Conservation (phyloP, 768 basidiomycete genomes). For the Suillus americanus region DNA sequence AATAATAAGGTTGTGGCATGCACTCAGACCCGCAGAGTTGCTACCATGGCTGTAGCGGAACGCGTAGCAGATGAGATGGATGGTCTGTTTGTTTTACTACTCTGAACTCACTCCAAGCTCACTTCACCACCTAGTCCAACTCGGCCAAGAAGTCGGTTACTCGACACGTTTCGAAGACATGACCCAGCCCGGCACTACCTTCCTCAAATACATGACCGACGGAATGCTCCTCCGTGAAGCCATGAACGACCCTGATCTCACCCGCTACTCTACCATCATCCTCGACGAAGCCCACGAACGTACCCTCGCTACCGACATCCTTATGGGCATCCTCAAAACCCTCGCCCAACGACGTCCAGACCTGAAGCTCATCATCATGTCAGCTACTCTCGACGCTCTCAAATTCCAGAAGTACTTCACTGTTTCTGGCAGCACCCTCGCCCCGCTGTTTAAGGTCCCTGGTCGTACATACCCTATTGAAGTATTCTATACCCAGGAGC, state of each 20-base stretch:
- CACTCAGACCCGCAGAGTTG: constrained; percentile 93
- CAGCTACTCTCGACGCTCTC: constrained; percentile 93
- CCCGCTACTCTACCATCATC: constrained; percentile 94
- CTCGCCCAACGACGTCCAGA: constrained; percentile 80
- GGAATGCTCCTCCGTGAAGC: constrained; percentile 97
- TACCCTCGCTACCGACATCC: constrained; percentile 94
- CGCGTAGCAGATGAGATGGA: constrained; percentile 99
- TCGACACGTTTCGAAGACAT: constrained; percentile 95
- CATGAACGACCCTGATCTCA: constrained; percentile 93
- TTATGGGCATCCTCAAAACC: constrained; percentile 93
- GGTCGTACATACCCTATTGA: constrained; percentile 95
- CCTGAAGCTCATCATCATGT: constrained; percentile 98
- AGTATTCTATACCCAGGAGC: constrained; percentile 90
- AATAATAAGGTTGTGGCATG: constrained; percentile 92
- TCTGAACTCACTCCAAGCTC: not conserved
- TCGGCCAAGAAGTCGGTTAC: constrained; percentile 95
- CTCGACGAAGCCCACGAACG: constrained; percentile 99
- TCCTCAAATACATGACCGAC: constrained; percentile 99
- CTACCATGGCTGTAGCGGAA: constrained; percentile 96
- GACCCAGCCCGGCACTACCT: constrained; percentile 82
- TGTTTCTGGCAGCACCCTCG: constrained; percentile 41
- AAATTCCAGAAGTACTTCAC: constrained; percentile 97
- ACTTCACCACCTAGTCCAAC: constrained; percentile 55
- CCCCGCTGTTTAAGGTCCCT: constrained; percentile 86
- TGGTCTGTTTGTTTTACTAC: constrained; percentile 48